Conservation (phyloP, 2,329 filamentous ascomycete species). For the Fusarium sp. region DNA sequence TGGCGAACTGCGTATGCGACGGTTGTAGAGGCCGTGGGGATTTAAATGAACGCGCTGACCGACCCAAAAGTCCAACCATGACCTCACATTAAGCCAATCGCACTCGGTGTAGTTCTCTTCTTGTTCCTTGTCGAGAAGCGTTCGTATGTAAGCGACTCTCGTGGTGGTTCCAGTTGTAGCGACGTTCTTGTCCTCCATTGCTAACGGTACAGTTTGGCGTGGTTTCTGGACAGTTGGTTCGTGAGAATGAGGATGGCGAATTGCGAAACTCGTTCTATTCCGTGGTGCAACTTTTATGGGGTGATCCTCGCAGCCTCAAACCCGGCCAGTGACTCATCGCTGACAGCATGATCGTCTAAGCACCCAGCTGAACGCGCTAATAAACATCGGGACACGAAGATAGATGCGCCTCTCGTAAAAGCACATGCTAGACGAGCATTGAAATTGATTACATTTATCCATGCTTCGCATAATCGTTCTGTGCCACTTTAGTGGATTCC, state of each 20-base stretch:
- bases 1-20: background rate
- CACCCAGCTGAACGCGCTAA: too few species aligned
- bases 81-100: background rate
- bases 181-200: background rate
- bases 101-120: background rate
- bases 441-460: too few species aligned
- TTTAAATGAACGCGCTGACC: background rate
- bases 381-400: too few species aligned
- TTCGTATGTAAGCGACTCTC: conserved; percentile 4
- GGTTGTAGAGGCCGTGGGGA: background rate
- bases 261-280: too few species aligned
- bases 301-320: background rate
- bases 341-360: too few species aligned
- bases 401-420: too few species aligned
- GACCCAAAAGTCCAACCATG: conserved; percentile 2
- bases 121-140: background rate
- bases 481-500: too few species aligned
- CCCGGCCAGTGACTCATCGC: conserved; percentile 4
- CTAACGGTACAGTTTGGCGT: background rate
- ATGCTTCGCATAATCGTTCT: too few species aligned
- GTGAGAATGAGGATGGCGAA: too few species aligned
- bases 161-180: background rate
- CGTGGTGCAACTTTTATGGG: background rate
- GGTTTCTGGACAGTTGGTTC: too few species aligned
- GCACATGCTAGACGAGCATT: too few species aligned